These are phyloP conservation scores for Talaromyces marneffei DNA, from an alignment of 2,329 filamentous ascomycete species.

Conservation along the genomic window DNA sequence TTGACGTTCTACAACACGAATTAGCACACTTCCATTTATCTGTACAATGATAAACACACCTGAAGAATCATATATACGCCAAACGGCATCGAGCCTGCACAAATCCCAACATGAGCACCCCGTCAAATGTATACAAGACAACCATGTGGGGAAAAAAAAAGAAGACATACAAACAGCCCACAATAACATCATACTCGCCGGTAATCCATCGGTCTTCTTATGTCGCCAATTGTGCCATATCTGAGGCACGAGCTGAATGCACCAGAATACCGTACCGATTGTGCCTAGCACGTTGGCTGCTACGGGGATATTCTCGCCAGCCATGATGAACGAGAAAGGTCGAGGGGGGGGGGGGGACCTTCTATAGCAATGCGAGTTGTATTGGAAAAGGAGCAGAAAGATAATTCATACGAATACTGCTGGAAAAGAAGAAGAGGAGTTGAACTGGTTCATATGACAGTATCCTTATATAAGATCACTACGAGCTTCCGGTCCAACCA, in stretches of 20 bases:
- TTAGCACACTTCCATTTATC: neutral
- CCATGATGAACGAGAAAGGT: conserved; percentile 9
- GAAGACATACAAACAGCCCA: conserved; percentile 50
- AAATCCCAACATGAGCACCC: neutral
- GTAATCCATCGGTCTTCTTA: conserved; percentile 58
- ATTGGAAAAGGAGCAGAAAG: neutral
- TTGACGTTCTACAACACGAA: conserved; percentile 45
- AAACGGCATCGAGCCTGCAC: conserved; percentile 42
- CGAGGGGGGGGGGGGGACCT: no score
- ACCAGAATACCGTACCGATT: conserved; percentile 39
- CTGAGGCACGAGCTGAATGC: conserved; percentile 36
- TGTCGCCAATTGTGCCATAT: conserved; percentile 59
- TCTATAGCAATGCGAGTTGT: no score
- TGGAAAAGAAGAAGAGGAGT: neutral
- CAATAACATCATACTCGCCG: conserved; percentile 56
- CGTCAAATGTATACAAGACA: neutral
- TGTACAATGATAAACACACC: conserved; percentile 21
- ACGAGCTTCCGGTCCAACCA: neutral
- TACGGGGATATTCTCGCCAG: conserved; percentile 25
- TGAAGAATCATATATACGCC: conserved; percentile 50
- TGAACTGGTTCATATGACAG: neutral
- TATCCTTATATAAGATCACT: neutral
- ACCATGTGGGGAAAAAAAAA: neutral
- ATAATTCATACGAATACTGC: neutral
- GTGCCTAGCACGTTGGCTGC: conserved; percentile 37